Percentiles rank a stretch among this genome's conserved stretches.
Evolutionary conservation across 805 yeast species (phyloP).

Genomic region (Saturnispora zaruensis): DNA sequence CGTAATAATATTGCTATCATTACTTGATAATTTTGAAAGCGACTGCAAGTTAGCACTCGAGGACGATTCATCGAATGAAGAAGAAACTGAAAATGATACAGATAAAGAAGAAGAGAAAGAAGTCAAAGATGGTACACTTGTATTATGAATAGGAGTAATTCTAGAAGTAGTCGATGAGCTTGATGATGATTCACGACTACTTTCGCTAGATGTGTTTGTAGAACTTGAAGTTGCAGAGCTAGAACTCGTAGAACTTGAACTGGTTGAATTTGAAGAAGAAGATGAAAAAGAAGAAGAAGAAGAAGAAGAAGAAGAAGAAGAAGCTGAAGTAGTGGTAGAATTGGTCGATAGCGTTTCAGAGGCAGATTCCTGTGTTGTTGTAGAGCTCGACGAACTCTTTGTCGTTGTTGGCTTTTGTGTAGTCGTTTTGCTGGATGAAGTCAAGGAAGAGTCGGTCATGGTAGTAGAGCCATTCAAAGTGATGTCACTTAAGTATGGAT

Average conservation of each 20-base stretch:
- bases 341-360: background rate
- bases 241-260: background rate
- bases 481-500: conserved; percentile 6
- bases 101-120: background rate
- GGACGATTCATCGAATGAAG: background rate
- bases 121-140: background rate
- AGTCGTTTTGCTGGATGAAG: background rate
- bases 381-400: background rate
- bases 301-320: background rate
- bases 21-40: background rate
- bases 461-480: background rate
- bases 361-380: background rate
- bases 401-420: background rate
- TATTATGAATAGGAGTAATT: background rate
- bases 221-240: background rate
- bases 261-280: background rate
- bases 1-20: background rate
- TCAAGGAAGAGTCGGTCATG: background rate
- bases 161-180: background rate
- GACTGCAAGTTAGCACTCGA: background rate
- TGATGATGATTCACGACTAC: background rate
- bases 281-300: background rate
- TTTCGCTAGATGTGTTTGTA: background rate
- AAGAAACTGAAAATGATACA: background rate
- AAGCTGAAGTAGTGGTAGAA: background rate